Conservation (phyloP, 805 yeast genomes). For the Yarrowia deformans region DNA sequence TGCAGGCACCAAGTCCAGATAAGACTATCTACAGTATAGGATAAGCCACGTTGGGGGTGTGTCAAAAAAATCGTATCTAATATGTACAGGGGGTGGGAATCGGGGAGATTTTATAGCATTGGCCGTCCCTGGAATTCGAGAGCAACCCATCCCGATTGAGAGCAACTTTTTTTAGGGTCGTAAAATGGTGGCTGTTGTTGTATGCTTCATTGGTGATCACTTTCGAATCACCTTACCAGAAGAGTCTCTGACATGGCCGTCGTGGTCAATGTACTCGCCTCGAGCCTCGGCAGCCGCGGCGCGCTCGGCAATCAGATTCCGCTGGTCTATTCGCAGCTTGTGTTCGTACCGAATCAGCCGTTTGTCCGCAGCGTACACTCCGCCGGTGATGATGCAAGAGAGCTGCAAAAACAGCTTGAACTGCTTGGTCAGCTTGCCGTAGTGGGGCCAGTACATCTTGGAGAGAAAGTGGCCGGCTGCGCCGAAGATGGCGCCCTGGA, state of each 20-base stretch:
- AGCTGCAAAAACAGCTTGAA: constrained; percentile 39
- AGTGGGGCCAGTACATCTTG: constrained; percentile 30
- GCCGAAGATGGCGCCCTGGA: constrained; percentile 31
- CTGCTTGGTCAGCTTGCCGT: constrained; percentile 30
- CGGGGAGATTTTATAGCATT: no score
- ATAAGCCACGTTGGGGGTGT: not conserved
- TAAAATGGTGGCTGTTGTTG: no score
- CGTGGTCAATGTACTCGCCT: constrained; percentile 37
- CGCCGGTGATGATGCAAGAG: constrained; percentile 29
- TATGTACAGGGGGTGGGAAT: constrained; percentile 8
- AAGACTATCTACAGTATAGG: constrained; percentile 1
- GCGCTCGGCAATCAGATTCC: constrained; percentile 17
- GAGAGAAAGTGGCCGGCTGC: constrained; percentile 12
- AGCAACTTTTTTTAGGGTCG: not conserved
- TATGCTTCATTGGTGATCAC: no score
- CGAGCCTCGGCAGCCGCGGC: constrained; percentile 36
- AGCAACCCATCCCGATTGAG: not conserved
- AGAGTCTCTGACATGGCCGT: constrained; percentile 25
- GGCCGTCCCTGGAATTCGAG: not conserved
- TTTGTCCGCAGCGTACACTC: constrained; percentile 35
- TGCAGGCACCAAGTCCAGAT: constrained; percentile 31
- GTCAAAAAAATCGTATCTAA: not conserved
- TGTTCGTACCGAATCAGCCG: constrained; percentile 39
- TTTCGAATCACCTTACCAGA: constrained; percentile 19
- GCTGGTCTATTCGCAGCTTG: constrained; percentile 32